Evolutionary conservation across 2,329 filamentous ascomycete species (phyloP), one percentile per base, ranked within the genome.

Genomic region (Herpotrichia juniperi): DNA sequence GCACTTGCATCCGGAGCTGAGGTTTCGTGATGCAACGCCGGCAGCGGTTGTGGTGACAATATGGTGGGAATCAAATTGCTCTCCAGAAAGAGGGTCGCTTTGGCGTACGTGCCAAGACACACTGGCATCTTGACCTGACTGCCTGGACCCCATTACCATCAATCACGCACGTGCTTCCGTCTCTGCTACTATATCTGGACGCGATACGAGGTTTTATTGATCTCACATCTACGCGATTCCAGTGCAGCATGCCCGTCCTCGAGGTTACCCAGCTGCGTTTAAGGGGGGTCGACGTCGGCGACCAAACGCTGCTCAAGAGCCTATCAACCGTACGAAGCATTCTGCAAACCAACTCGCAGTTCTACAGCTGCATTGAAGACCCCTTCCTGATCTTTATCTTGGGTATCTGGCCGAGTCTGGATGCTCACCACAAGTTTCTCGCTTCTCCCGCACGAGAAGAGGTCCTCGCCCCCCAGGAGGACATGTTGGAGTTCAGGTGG

Each of bases 361-460:
- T 69, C 55, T 69, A 68, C 59, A 56, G 47, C 47, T 68, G 64
- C 58, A 56, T 67, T 53, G 52, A 69, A 46, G 64, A 68, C 42
- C 54, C 66, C 46, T 50, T 56, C 28, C 46, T 65, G 40, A 49
- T 69, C 44, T 71, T 63, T 59, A 68, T 71, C 62, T 54, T 69
- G 46, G 68, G 69, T 11, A 48, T 68, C 42, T 72, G 67, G 67
- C 60, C 59, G 43, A 62, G 48, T 47, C 56, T 71, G 42, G 53
- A 65, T 25, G 63, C 66, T 1, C 67, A 70, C 54, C 37, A 54
- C n/a, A 48, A 57, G 2, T 69, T 68, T 32, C 62, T 69, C 8
- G 61, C 60, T 22, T 70, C 66, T 42, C 57, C 65, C 40, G 55
- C 50, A 51, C 59, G 59, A 43, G 52, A 62, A 46, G 59, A 66